phyloP scores from a whole-genome alignment of 1,139 yeast species.

The Diutina rugosa region DNA sequence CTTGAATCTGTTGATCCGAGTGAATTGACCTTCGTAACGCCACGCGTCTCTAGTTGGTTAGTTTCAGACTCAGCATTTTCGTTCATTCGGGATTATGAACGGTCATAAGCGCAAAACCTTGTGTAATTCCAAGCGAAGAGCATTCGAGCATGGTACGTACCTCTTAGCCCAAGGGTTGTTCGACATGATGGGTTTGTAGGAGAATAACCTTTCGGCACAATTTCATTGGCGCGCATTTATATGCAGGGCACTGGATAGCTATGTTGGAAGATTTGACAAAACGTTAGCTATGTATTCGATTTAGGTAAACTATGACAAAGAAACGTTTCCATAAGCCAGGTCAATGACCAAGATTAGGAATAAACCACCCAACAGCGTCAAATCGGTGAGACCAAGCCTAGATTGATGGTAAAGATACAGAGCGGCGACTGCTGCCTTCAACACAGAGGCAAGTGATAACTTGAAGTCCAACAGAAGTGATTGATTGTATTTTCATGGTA shows the following conservation, averaged over 20 bases:
- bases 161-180: constrained; percentile 44
- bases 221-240: not conserved
- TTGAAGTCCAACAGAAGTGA: not conserved
- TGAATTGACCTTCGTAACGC: constrained; percentile 79
- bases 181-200: constrained; percentile 10
- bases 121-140: not conserved
- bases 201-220: not conserved
- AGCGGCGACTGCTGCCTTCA: not conserved
- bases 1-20: constrained; percentile 56
- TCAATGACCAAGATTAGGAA: not conserved
- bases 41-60: constrained; percentile 50
- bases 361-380: not conserved
- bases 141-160: not conserved
- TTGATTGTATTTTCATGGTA: not conserved
- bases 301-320: no score
- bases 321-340: not conserved
- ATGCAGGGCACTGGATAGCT: not conserved
- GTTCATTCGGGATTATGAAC: not conserved
- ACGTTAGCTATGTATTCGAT: not conserved
- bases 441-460: not conserved
- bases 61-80: not conserved
- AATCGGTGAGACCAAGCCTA: not conserved
- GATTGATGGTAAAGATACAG: not conserved
- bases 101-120: not conserved
- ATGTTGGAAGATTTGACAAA: not conserved